phyloP scores from a whole-genome alignment of 2,329 filamentous ascomycete species.

The Cryphonectria naterciae region DNA sequence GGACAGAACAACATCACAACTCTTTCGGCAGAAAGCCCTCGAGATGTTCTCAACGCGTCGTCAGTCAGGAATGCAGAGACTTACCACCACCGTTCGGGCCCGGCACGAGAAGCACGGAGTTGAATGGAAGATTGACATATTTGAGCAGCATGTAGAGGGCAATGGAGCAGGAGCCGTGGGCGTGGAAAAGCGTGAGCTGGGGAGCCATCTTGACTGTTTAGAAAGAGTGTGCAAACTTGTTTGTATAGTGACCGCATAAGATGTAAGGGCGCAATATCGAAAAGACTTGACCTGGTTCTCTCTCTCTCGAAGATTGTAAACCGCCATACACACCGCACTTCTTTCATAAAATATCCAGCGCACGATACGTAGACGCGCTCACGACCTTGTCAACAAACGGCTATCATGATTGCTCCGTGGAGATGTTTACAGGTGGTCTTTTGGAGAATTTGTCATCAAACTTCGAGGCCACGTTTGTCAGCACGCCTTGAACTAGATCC shows the following conservation, averaged over 20 bases:
- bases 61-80: not conserved
- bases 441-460: not conserved
- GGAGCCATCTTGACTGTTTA: not conserved
- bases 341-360: not conserved
- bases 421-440: not conserved
- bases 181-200: conserved; percentile 35
- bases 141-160: conserved; percentile 38
- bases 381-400: not conserved
- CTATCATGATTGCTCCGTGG: not conserved
- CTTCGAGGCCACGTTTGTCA: not conserved
- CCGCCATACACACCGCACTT: not conserved
- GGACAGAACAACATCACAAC: conserved; percentile 17
- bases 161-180: conserved; percentile 38
- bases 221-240: not conserved
- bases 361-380: not conserved
- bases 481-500: not conserved
- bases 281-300: not conserved
- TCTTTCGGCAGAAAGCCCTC: not conserved
- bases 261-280: not conserved
- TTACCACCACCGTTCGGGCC: not conserved
- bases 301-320: not conserved
- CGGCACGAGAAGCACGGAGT: not conserved
- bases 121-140: conserved; percentile 37
- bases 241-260: not conserved
- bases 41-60: not conserved